Evolutionary conservation across 192 early-diverging fungal genomes (phyloP).

Genomic region (Thamnidium elegans): DNA sequence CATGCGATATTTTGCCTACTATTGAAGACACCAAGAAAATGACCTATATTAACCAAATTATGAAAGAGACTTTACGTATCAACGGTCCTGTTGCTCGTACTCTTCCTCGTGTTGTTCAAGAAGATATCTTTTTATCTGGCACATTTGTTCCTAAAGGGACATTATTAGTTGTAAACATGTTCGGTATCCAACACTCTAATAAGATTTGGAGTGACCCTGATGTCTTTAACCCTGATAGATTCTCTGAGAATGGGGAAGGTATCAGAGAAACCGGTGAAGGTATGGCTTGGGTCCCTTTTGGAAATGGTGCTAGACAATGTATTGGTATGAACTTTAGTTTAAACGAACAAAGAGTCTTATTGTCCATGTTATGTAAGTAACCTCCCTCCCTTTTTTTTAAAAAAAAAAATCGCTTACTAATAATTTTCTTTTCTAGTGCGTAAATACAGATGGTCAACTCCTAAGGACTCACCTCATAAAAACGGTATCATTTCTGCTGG

Average conservation of each 20-base stretch:
- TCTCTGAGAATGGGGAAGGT: constrained; percentile 16
- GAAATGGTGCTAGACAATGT: constrained; percentile 56
- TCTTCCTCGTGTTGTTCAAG: constrained; percentile 4
- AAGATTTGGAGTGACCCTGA: constrained; percentile 38
- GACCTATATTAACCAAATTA: constrained; percentile 47
- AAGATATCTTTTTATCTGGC: constrained; percentile 19
- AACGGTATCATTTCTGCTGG: neutral
- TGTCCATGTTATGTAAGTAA: constrained; percentile 48
- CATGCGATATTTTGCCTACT: constrained; percentile 46
- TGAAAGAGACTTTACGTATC: constrained; percentile 37
- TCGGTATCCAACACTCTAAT: constrained; percentile 12
- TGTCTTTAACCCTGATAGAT: constrained; percentile 49
- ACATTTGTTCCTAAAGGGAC: constrained; percentile 31
- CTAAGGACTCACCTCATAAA: constrained; percentile 20
- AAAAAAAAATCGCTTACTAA: neutral
- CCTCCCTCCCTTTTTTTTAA: neutral
- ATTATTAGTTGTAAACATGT: constrained; percentile 13
- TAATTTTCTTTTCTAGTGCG: constrained; percentile 3
- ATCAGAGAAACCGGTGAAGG: neutral
- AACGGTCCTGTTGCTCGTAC: neutral
- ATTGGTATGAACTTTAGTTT: constrained; percentile 62
- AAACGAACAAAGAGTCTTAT: constrained; percentile 52
- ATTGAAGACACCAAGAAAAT: constrained; percentile 51
- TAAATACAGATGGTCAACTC: constrained; percentile 14
- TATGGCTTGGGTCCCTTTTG: constrained; percentile 50